Base-by-base conservation (phyloP, 2,329 filamentous ascomycete species). In the Pseudogymnoascus sp. region DNA sequence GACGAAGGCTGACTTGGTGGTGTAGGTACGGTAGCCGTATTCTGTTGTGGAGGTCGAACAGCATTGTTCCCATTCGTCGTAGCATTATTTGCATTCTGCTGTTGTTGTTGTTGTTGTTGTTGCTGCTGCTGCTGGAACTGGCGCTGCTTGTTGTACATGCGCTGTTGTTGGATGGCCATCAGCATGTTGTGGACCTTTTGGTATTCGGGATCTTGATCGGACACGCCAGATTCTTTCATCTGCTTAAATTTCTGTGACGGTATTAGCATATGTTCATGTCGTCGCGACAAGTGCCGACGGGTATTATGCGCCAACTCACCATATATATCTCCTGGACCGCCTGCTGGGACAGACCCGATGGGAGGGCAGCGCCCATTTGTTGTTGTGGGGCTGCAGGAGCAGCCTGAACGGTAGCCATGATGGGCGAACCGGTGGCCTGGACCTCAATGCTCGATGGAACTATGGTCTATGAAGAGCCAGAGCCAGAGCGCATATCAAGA, bases 221-320 rank as follows among this genome's bases (percentile, higher is more conserved):
- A 83, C 21, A 95, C 86, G 66, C 92, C 92, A 68, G 86, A 81
- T 60, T 89, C 82, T 74, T 92, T 94, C 88, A 97, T 91, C 72
- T 89, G 84, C 70, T 89, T 87, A 65, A 89, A 94, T 81, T 90
- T 91, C 92, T 96, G 68, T 57, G 52, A 35, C 59, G 34, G 56
- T 52, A 62, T 73, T 79, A 71, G 62, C 45, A 62, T 59, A 28
- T 30, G 19, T 57, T 9, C 19, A 37, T n/a, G 55, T 38, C 23
- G n/a, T 37, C 21, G 39, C 38, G 65, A 64, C 61, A 35, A 56
- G 18, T 59, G 58, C 38, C 61, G 39, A 35, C 28, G 15, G 37
- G 58, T 26, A 23, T 35, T 23, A n/a, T 57, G 55, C 55, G 55
- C 30, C n/a, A 57, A 74, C 79, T 70, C 79, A 89, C 86, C 72